A percentile compares a stretch with the other conserved stretches of the same genome.
These are phyloP conservation scores for Coemansia aciculifera DNA, from an alignment of 192 early-diverging fungal species.

Conservation along the genomic window DNA sequence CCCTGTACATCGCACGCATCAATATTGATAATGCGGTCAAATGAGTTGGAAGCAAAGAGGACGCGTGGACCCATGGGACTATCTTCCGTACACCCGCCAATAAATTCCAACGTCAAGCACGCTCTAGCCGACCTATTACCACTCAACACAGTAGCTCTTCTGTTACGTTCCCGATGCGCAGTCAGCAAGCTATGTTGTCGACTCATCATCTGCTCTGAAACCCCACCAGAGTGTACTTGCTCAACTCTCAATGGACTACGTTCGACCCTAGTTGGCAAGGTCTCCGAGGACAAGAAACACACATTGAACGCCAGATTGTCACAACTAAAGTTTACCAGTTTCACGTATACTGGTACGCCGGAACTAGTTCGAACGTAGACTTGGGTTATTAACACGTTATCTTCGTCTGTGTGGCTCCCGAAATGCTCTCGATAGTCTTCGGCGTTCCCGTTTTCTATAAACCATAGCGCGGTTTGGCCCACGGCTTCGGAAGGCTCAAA, in stretches of 20 bases:
- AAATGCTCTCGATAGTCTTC: conserved; percentile 13
- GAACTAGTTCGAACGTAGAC: background rate
- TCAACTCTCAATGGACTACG: background rate
- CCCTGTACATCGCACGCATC: conserved; percentile 30
- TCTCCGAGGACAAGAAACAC: background rate
- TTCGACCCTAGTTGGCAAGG: background rate
- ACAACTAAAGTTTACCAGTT: conserved; percentile 26
- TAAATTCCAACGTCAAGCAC: conserved; percentile 26
- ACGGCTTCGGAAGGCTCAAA: conserved; percentile 16
- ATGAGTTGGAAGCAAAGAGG: conserved; percentile 24
- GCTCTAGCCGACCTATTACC: conserved; percentile 4
- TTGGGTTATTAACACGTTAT: conserved; percentile 12
- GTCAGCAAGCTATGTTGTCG: background rate
- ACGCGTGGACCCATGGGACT: conserved; percentile 21
- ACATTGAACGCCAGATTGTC: conserved; percentile 25
- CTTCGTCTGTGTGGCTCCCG: background rate
- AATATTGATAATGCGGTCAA: conserved; percentile 16
- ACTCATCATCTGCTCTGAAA: background rate
- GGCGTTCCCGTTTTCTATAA: conserved; percentile 7
- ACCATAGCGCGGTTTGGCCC: conserved; percentile 1
- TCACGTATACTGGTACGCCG: conserved; percentile 3
- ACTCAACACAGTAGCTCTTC: background rate
- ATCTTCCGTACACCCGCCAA: background rate
- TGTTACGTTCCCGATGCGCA: conserved; percentile 1
- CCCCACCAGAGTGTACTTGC: background rate